Base-by-base conservation (phyloP, 331 rosid genomes). In the Quercus lobata region DNA sequence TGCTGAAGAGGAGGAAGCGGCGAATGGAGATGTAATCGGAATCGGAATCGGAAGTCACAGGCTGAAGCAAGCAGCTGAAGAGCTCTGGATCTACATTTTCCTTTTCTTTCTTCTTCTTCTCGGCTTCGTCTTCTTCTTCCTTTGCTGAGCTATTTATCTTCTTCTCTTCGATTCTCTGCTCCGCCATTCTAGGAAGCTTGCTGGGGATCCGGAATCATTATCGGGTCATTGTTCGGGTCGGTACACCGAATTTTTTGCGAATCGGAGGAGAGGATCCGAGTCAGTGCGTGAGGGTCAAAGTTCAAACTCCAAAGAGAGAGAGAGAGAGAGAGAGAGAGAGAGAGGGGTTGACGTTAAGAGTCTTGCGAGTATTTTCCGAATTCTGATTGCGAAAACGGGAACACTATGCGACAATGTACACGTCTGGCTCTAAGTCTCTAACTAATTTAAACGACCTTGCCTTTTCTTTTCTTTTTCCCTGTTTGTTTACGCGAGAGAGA, bases 21-120 rank as follows among this genome's bases (percentile, higher is more conserved):
- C 96, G 97, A 81, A 89, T 60, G 81, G 95, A 95, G 58, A 90
- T 37, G 86, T 93, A 91, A 1, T 86, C 73, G 56, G 90, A 81
- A 87, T 93, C 92, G 57, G 81, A 69, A 74, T 89, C 88, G 11
- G 89, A 76, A 37, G 74, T 85, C 74, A 72, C 62, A 52, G 97
- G 97, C 79, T 93, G 98, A 71, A 93, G 92, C 86, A 91, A 76
- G 81, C 95, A 91, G 88, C 94, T 82, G 85, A 90, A 82, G 44
- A 89, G 60, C 55, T 90, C 93, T 15, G 87, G 94, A 91, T 91
- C 97, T 83, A 79, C 79, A 82, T 49, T 74, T 71, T 81, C 77
- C 81, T 80, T 78, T 53, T 76, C 46, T 0, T 41, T 53, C 57
- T 80, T 34, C 56, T 80, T 34, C 29, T 58, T 61, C 74, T 46